Percentiles rank a stretch among this genome's conserved stretches.
phyloP scores from a whole-genome alignment of 345 rosid species.

The Punica granatum region DNA sequence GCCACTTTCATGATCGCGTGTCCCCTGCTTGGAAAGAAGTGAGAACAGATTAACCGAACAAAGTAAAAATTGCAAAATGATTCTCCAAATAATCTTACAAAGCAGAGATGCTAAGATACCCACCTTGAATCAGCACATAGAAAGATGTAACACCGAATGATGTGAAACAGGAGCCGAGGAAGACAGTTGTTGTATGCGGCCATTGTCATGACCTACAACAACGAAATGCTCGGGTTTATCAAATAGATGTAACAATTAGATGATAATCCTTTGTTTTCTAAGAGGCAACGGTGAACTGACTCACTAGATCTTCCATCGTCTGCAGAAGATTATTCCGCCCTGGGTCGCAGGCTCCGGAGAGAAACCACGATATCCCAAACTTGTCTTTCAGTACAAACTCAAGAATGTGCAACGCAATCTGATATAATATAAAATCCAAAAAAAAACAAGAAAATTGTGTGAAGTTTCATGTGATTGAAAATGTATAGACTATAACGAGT shows the following conservation, averaged over 20 bases:
- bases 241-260: background rate
- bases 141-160: slow-evolving; percentile 12
- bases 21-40: slow-evolving; percentile 8
- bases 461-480: background rate
- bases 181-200: background rate
- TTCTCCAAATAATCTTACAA: background rate
- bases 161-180: slow-evolving; percentile 14
- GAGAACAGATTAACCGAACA: background rate
- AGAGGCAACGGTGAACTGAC: background rate
- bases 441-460: too few relatives aligned
- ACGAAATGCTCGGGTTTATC: background rate
- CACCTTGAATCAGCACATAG: slow-evolving; percentile 7
- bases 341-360: background rate
- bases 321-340: slow-evolving; percentile 1
- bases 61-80: background rate
- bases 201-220: slow-evolving; percentile 5
- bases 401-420: slow-evolving; percentile 12
- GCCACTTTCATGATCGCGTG: slow-evolving; percentile 1
- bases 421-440: background rate
- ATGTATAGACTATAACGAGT: background rate
- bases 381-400: slow-evolving; percentile 11
- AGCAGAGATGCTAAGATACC: background rate
- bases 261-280: background rate
- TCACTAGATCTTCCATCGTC: slow-evolving; percentile 6
- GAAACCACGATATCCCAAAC: slow-evolving; percentile 1